These are phyloP conservation scores for Calonectria ilicicola DNA, from an alignment of 2,329 filamentous ascomycete species.

Conservation along the genomic window DNA sequence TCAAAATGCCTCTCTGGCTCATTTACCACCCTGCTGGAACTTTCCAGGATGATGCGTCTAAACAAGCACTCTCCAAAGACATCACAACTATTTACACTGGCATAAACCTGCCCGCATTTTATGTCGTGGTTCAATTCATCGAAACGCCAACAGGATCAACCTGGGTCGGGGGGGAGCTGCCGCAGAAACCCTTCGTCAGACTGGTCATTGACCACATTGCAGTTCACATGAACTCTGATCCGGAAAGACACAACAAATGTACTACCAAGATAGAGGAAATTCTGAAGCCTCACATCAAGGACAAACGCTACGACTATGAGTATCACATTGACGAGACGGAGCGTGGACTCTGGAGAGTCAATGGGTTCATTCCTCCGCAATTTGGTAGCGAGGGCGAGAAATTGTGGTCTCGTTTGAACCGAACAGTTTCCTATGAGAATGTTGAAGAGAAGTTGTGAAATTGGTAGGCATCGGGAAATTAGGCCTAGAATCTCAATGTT, in stretches of 20 bases:
- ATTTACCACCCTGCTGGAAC: neutral
- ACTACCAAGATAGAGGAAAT: neutral
- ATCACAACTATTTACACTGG: neutral
- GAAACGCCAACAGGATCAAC: neutral
- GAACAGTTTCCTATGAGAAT: neutral
- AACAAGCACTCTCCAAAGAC: neutral
- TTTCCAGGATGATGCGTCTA: neutral
- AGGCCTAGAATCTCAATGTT: neutral
- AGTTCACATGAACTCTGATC: neutral
- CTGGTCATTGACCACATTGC: neutral
- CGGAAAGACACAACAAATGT: neutral
- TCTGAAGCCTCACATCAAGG: neutral
- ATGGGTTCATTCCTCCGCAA: neutral
- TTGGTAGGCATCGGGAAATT: neutral
- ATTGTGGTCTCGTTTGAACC: neutral
- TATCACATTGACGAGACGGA: conserved; percentile 1
- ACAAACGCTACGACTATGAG: neutral
- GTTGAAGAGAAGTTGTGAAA: neutral
- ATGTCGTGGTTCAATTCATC: neutral
- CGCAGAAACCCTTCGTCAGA: neutral
- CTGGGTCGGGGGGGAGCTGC: neutral
- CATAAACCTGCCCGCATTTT: neutral
- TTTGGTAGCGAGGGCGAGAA: neutral
- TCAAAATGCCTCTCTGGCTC: neutral
- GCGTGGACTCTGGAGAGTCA: neutral